These are phyloP conservation scores for Beauveria australis DNA, from an alignment of 2,329 filamentous ascomycete genomes.

Conservation along the genomic window DNA sequence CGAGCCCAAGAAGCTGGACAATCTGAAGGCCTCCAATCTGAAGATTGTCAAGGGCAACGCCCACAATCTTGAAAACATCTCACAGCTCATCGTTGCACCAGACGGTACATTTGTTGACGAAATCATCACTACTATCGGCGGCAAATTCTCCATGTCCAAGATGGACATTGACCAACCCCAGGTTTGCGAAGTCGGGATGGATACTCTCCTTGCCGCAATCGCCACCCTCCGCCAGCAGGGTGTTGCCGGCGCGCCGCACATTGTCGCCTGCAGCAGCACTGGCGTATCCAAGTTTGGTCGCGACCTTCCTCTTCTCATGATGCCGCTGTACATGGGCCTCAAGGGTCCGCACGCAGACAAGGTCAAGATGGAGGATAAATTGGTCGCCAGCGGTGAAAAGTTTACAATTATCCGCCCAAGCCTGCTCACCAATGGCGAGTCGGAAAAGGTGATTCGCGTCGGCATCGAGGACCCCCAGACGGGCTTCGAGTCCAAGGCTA, in stretches of 20 bases:
- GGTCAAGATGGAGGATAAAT: conserved; percentile 32
- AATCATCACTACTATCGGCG: conserved; percentile 42
- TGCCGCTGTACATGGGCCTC: conserved; percentile 36
- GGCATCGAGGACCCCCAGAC: conserved; percentile 31
- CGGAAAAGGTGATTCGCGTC: conserved; percentile 23
- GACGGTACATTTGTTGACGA: conserved; percentile 31
- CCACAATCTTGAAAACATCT: conserved; percentile 30
- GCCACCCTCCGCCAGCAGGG: conserved; percentile 20
- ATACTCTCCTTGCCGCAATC: conserved; percentile 33
- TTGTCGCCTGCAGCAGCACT: conserved; percentile 31
- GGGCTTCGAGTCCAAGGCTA: conserved; percentile 24
- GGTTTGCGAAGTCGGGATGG: conserved; percentile 39
- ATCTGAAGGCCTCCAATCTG: conserved; percentile 32
- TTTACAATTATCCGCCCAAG: conserved; percentile 31
- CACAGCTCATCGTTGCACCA: conserved; percentile 24
- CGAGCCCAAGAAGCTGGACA: conserved; percentile 38
- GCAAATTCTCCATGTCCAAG: conserved; percentile 22
- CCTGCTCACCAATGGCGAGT: conserved; percentile 25
- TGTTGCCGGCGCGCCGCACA: conserved; percentile 22
- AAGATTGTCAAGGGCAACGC: conserved; percentile 39
- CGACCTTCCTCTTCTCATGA: conserved; percentile 35
- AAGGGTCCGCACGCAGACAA: conserved; percentile 40
- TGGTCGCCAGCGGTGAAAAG: conserved; percentile 22
- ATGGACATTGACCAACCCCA: conserved; percentile 35
- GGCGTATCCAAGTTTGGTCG: conserved; percentile 28